phyloP scores from a whole-genome alignment of 2,329 filamentous ascomycete genomes.

The Ophiostoma quercus region DNA sequence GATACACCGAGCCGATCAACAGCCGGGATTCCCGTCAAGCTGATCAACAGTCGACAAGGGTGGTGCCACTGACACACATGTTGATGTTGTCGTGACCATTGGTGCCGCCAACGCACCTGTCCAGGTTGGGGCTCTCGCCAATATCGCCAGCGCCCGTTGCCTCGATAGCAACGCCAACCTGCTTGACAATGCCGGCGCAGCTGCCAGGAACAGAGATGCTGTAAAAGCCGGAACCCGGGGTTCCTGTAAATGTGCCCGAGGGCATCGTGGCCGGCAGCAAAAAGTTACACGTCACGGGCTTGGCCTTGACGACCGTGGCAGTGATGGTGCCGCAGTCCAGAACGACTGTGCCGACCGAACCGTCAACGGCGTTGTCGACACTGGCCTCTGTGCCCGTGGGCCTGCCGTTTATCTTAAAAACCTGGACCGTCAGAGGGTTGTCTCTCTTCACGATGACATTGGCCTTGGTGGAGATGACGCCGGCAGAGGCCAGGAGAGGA shows the following conservation, averaged over 20 bases:
- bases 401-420: neutral
- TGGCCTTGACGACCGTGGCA: neutral
- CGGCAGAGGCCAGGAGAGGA: neutral
- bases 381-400: neutral
- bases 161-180: neutral
- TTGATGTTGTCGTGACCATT: neutral
- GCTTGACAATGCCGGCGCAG: neutral
- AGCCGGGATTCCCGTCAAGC: neutral
- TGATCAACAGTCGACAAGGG: neutral
- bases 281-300: slow-evolving; percentile 3
- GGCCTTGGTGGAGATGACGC: neutral
- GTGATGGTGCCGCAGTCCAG: neutral
- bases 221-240: neutral
- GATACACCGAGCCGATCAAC: neutral
- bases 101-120: neutral
- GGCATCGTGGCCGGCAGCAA: neutral
- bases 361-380: neutral
- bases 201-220: neutral
- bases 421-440: neutral
- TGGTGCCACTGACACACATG: neutral
- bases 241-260: neutral
- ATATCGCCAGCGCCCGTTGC: slow-evolving; percentile 7
- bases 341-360: neutral
- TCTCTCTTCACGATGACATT: neutral
- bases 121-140: slow-evolving; percentile 11